Percentiles rank a stretch among this genome's conserved stretches.
phyloP scores from a whole-genome alignment of 495 filamentous ascomycete genomes.

The Lepidopterella palustris region DNA sequence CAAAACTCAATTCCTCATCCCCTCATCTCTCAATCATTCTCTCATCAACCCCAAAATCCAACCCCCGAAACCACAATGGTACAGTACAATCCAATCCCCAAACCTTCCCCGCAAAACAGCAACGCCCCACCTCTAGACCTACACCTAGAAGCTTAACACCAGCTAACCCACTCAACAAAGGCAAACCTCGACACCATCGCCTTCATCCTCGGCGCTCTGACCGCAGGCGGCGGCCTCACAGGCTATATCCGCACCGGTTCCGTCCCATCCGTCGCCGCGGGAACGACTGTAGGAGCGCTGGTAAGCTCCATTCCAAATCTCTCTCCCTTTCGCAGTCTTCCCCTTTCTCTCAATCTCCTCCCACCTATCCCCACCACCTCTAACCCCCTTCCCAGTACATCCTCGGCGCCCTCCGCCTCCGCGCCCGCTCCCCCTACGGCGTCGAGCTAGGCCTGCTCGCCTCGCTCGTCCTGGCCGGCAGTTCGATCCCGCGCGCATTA shows the following conservation, averaged over 20 bases:
- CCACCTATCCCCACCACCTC: not conserved
- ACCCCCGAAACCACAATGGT: too few species aligned
- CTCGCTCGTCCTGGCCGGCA: constrained; percentile 71
- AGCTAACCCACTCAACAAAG: constrained; percentile 6
- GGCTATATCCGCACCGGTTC: constrained; percentile 80
- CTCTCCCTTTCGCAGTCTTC: not conserved
- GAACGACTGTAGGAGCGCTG: constrained; percentile 65
- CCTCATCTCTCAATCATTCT: too few species aligned
- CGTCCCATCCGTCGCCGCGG: constrained; percentile 76
- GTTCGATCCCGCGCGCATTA: constrained; percentile 76
- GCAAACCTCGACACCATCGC: constrained; percentile 49
- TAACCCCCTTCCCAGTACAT: constrained; percentile 45
- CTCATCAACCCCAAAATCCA: too few species aligned
- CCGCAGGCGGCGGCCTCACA: constrained; percentile 76
- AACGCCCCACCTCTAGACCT: not conserved
- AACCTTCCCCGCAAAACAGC: too few species aligned
- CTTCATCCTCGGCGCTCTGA: constrained; percentile 71
- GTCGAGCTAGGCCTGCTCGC: constrained; percentile 53
- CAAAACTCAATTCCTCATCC: too few species aligned
- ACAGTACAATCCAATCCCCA: too few species aligned
- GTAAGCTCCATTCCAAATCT: constrained; percentile 30
- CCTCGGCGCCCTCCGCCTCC: constrained; percentile 64
- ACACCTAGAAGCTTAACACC: not conserved
- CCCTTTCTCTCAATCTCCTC: not conserved
- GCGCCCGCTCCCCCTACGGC: constrained; percentile 42